Evolutionary conservation across 768 basidiomycete genomes (phyloP).

Genomic region (Baorangia bicolor): DNA sequence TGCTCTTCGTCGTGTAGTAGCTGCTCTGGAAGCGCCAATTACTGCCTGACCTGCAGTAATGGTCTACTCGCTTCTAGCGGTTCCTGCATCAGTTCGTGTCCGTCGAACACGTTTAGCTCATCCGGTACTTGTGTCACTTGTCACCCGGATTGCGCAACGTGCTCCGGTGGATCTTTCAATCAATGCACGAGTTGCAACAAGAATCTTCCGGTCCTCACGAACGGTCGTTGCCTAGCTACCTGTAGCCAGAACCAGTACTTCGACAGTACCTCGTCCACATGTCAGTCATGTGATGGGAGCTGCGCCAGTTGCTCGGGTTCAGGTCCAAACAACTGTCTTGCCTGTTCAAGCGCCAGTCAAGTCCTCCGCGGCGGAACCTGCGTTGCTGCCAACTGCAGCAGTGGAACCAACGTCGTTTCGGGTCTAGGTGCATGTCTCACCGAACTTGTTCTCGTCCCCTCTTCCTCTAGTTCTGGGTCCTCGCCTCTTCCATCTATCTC

Average conservation of each 20-base stretch:
- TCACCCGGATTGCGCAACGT: constrained; percentile 84
- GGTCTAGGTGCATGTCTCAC: constrained; percentile 79
- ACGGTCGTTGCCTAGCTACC: constrained; percentile 75
- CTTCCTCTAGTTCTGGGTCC: constrained; percentile 40
- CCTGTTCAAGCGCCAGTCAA: constrained; percentile 61
- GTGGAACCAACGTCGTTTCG: constrained; percentile 54
- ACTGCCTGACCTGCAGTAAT: constrained; percentile 72
- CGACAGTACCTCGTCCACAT: constrained; percentile 60
- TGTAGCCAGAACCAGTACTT: constrained; percentile 74
- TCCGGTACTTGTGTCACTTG: constrained; percentile 69
- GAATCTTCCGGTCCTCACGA: constrained; percentile 66
- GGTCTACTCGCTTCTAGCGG: constrained; percentile 68
- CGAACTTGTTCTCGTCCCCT: constrained; percentile 60
- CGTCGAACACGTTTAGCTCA: constrained; percentile 65
- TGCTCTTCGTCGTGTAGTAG: constrained; percentile 74
- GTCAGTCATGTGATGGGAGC: constrained; percentile 69
- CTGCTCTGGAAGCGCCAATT: constrained; percentile 63
- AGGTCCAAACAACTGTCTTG: constrained; percentile 66
- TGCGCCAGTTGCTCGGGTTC: constrained; percentile 78
- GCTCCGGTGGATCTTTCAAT: constrained; percentile 74
- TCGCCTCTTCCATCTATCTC: constrained; percentile 51
- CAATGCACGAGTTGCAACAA: constrained; percentile 75
- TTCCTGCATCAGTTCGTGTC: constrained; percentile 74
- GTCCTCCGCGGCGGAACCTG: constrained; percentile 69
- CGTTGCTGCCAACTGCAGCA: constrained; percentile 57